Percentiles rank a stretch among this genome's conserved stretches.
These are phyloP conservation scores for Saturnispora kantuleensis DNA, from an alignment of 805 yeast species.

Conservation along the genomic window DNA sequence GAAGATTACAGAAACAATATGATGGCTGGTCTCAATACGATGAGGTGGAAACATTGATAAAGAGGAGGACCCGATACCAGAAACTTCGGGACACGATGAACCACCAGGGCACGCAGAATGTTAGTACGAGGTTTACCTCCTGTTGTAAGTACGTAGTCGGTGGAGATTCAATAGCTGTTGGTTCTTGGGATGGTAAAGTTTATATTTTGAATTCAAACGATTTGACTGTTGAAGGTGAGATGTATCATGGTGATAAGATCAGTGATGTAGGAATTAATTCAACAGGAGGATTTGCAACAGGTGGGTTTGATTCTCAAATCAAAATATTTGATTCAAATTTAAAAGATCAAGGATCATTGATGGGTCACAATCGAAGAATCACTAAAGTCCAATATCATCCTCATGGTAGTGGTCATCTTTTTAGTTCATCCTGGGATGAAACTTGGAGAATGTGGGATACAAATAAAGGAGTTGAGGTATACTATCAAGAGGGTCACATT, in stretches of 20 bases:
- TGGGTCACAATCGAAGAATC: conserved; percentile 49
- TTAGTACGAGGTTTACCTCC: conserved; percentile 63
- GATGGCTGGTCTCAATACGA: conserved; percentile 25
- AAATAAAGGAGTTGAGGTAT: conserved; percentile 36
- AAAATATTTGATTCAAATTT: conserved; percentile 10
- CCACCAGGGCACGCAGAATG: conserved; percentile 58
- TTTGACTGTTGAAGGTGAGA: conserved; percentile 25
- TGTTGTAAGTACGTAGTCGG: conserved; percentile 37
- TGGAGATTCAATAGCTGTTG: conserved; percentile 40
- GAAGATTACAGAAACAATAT: conserved; percentile 31
- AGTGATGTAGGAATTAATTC: conserved; percentile 59
- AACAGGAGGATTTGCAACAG: conserved; percentile 25
- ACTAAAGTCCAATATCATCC: conserved; percentile 61
- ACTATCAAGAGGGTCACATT: conserved; percentile 79
- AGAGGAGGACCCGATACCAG: conserved; percentile 13
- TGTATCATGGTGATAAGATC: conserved; percentile 48
- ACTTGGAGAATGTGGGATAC: conserved; percentile 90
- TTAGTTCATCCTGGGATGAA: conserved; percentile 69
- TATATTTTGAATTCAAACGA: conserved; percentile 34
- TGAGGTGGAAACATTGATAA: conserved; percentile 10
- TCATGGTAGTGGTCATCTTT: conserved; percentile 35
- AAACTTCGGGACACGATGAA: conserved; percentile 27
- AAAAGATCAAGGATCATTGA: conserved; percentile 1
- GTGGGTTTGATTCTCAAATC: conserved; percentile 39
- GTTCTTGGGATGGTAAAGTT: conserved; percentile 79